Base-by-base conservation (phyloP, 208 protist species). In the Leishmania braziliensis region DNA sequence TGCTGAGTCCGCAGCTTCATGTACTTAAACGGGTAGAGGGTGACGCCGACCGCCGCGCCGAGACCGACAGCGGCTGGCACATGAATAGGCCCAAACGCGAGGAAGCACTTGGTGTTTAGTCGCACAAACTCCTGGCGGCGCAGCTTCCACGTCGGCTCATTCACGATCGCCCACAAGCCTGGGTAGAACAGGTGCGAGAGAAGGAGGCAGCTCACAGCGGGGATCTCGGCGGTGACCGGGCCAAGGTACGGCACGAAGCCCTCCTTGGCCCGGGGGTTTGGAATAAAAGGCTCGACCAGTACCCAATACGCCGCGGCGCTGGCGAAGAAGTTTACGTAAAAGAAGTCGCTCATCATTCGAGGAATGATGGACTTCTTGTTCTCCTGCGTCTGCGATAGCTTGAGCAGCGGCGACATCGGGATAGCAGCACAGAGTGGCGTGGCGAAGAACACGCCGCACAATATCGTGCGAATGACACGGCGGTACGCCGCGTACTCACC, bases 341-440 rank as follows among this genome's bases (percentile, higher is more conserved):
- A 95, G 80, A 95, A 95, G 80, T 95, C 91, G 65, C 78, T 92
- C 88, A 95, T 93, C 84, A 95, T 95, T 43, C 91, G 84, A 26
- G 90, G 87, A 62, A 92, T 80, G 69, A 95, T 84, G 4, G 84
- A 84, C 73, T 87, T 93, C 51, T 89, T 87, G 83, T 92, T 90
- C 54, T 91, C 84, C 68, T 95, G 84, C 54, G 87, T 90, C 63
- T 87, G 88, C 18, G 91, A 95, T 3, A 95, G 80, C 74, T 85
- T 85, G 46, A 95, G 70, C 65, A 93, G 77, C 65, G 91, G 91
- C 18, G 91, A 95, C 56, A 80, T 83, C 12, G 91, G 89, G 12
- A 81, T 77, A 16, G 87, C 77, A 26, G 86, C 86, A 82, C 84
- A 85, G 33, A 93, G 83, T 18, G 89, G 88, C 43, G 88, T 63